Base-by-base conservation (phyloP, 371 early-diverging fungal genomes). In the Actinomucor elegans region DNA sequence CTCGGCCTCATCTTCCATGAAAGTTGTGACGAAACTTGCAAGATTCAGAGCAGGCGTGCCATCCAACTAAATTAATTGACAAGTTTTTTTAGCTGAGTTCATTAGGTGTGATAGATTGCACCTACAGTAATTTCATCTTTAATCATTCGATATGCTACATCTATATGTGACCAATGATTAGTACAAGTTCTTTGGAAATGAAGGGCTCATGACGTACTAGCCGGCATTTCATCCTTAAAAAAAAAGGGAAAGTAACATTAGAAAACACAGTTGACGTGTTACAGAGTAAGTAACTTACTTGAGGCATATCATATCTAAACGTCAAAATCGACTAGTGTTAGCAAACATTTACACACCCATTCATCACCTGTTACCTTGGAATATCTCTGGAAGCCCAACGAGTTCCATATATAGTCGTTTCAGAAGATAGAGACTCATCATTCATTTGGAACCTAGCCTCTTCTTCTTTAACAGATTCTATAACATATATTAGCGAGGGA, bases 11-110 rank as follows among this genome's bases (percentile, higher is more conserved):
- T 66, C 66, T 53, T 73, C 77, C 77, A 77, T 77, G 40, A 55
- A 77, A 8, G 77, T 77, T 4, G 88, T 86, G 15, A 91, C 87
- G 59, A 90, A 91, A 33, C 79, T 79, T 9, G 90, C 90, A 48
- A 89, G 69, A 68, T 90, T 90, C 32, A 88, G 66, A 24, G 75
- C 69, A n/a, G 89, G 89, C n/a, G 80, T 81, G 31, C 89, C 88
- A 56, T 91, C 87, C 47, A 87, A 64, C 71, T 78, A 55, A 3
- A 15, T 15, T 15, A 15, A 33, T 27, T 40, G 14, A 27, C 14
- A 29, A 17, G 26, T n/a, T n/a, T n/a, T n/a, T n/a, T n/a, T n/a
- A n/a, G n/a, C n/a, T n/a, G n/a, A n/a, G n/a, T n/a, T n/a, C 2
- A 15, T 6, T 38, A 33, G 21, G 15, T 14, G 17, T 43, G 9